These are phyloP conservation scores for Tetradesmus obliquus DNA, from an alignment of 139 green algal species.

Conservation along the genomic window DNA sequence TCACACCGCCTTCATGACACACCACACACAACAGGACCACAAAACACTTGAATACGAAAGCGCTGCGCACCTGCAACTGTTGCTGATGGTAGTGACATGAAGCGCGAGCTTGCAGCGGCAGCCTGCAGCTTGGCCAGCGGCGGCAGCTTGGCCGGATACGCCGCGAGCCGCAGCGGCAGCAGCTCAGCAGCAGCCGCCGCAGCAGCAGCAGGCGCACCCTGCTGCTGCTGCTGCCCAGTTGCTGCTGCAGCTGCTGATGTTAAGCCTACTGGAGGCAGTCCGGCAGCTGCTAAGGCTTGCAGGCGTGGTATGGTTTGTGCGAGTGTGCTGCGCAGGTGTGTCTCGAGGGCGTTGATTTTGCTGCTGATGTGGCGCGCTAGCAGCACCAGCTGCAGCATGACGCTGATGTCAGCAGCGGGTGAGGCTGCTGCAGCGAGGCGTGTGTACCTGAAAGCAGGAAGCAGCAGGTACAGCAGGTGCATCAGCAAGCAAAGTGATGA, in stretches of 20 bases:
- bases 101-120: slow-evolving; percentile 16
- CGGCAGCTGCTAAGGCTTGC: slow-evolving; percentile 18
- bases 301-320: slow-evolving; percentile 10
- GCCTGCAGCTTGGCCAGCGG: slow-evolving; percentile 54
- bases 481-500: background rate
- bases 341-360: slow-evolving; percentile 10
- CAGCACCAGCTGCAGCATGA: slow-evolving; percentile 35
- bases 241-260: background rate
- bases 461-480: background rate
- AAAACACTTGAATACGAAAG: too few species aligned
- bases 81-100: slow-evolving; percentile 47
- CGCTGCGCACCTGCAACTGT: background rate
- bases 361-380: slow-evolving; percentile 15
- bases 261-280: slow-evolving; percentile 1
- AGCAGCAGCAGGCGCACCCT: background rate
- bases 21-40: background rate
- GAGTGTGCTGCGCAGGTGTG: slow-evolving; percentile 2
- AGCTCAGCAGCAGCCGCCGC: slow-evolving; percentile 34
- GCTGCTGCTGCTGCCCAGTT: background rate
- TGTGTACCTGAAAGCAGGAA: slow-evolving; percentile 16
- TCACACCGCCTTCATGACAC: too few species aligned
- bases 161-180: slow-evolving; percentile 25
- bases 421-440: slow-evolving; percentile 21
- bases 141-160: slow-evolving; percentile 30
- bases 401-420: slow-evolving; percentile 21